phyloP scores from a whole-genome alignment of 805 yeast genomes.

The Clavispora carvajalis region DNA sequence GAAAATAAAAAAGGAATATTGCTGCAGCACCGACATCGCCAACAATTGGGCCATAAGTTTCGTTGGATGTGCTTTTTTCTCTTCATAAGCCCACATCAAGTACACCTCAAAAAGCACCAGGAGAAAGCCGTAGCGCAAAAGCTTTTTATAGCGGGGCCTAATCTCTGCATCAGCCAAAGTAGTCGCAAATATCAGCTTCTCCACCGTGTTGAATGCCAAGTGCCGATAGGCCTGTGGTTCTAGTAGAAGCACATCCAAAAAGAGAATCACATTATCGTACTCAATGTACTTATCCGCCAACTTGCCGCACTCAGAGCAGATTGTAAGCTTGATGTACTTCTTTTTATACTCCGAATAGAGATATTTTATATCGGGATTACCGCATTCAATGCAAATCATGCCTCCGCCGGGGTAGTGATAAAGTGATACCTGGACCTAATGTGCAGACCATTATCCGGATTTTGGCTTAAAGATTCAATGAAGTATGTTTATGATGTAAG shows the following conservation, averaged over 20 bases:
- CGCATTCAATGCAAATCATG: slow-evolving; percentile 91
- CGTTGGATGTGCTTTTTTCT: slow-evolving; percentile 42
- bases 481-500: too few relatives aligned
- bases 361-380: slow-evolving; percentile 50
- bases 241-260: slow-evolving; percentile 75
- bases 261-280: slow-evolving; percentile 75
- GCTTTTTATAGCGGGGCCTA: slow-evolving; percentile 18
- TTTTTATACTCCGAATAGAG: slow-evolving; percentile 71
- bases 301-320: slow-evolving; percentile 64
- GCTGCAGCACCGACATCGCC: slow-evolving; percentile 36
- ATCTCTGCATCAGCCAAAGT: slow-evolving; percentile 3
- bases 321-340: slow-evolving; percentile 72
- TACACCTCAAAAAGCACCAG: slow-evolving; percentile 82
- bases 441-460: not conserved
- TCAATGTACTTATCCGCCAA: slow-evolving; percentile 91
- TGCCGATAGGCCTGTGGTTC: slow-evolving; percentile 89
- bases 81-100: slow-evolving; percentile 87
- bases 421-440: not conserved
- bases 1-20: slow-evolving; percentile 52
- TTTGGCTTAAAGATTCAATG: too few relatives aligned
- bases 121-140: slow-evolving; percentile 49
- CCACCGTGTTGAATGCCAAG: slow-evolving; percentile 67
- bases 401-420: not conserved
- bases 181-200: slow-evolving; percentile 14
- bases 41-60: slow-evolving; percentile 20